Percentiles rank a stretch among this genome's conserved stretches.
These are phyloP conservation scores for Clonostachys rosea DNA, from an alignment of 2,329 filamentous ascomycete species.

Conservation along the genomic window DNA sequence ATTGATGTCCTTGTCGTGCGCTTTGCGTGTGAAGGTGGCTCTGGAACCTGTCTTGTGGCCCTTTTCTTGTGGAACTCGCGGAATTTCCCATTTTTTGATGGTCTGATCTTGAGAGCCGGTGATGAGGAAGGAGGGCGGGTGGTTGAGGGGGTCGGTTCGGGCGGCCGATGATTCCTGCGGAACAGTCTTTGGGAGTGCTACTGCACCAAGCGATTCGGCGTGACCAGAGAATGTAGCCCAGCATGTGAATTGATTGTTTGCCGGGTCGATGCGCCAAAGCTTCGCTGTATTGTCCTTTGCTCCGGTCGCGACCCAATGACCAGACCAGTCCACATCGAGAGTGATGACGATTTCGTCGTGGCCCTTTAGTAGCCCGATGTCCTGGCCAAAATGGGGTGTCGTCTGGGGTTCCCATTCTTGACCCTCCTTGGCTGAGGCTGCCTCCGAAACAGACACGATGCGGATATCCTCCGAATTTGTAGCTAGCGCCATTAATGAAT, in stretches of 20 bases:
- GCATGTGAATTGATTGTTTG: constrained; percentile 70
- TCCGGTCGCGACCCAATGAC: constrained; percentile 92
- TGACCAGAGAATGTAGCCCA: constrained; percentile 84
- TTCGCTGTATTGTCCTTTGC: constrained; percentile 95
- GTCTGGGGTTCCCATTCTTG: constrained; percentile 14
- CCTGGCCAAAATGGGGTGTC: constrained; percentile 76
- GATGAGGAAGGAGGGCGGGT: constrained; percentile 80
- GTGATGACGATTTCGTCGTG: constrained; percentile 96
- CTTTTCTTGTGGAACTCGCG: constrained; percentile 41
- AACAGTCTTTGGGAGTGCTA: constrained; percentile 69
- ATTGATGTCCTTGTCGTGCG: constrained; percentile 98
- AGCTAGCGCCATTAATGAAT: constrained; percentile 79
- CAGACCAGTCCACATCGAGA: constrained; percentile 92
- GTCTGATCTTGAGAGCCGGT: constrained; percentile 96
- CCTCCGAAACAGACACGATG: constrained; percentile 66
- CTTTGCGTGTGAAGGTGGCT: constrained; percentile 84
- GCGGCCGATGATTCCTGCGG: constrained; percentile 68
- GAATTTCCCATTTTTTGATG: constrained; percentile 88
- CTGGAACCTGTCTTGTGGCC: constrained; percentile 49
- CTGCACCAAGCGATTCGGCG: constrained; percentile 87
- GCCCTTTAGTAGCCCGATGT: constrained; percentile 79
- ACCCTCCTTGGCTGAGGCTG: constrained; percentile 12
- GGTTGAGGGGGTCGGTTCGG: constrained; percentile 66
- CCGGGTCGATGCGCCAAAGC: constrained; percentile 81
- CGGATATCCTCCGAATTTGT: constrained; percentile 94